Conservation (phyloP, 495 filamentous ascomycete species). For the Thermothielavioides terrestris region DNA sequence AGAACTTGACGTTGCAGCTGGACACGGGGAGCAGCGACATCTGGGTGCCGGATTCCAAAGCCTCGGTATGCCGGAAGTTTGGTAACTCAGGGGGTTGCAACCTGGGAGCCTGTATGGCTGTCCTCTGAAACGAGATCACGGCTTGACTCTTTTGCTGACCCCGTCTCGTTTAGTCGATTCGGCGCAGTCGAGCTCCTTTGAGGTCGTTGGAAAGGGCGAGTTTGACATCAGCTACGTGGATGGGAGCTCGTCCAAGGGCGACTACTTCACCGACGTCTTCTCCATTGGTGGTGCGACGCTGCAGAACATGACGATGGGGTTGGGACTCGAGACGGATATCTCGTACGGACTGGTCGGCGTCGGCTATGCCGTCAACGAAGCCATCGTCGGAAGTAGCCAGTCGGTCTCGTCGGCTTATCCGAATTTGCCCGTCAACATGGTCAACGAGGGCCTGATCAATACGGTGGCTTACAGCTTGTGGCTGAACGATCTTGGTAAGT, state of each 20-base stretch:
- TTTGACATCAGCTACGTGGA: constrained; percentile 91
- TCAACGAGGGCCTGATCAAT: constrained; percentile 61
- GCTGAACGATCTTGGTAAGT: constrained; percentile 64
- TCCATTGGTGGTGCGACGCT: constrained; percentile 58
- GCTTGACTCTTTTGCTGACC: constrained; percentile 5
- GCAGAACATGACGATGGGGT: constrained; percentile 70
- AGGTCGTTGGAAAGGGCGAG: constrained; percentile 49
- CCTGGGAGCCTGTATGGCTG: constrained; percentile 39
- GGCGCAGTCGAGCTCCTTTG: constrained; percentile 57
- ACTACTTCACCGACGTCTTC: constrained; percentile 75
- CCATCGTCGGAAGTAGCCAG: constrained; percentile 45
- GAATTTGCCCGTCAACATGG: constrained; percentile 74
- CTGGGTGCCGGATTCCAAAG: constrained; percentile 63
- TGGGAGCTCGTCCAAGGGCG: constrained; percentile 62
- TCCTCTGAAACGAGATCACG: neutral
- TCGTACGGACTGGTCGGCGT: constrained; percentile 77
- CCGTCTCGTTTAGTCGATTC: constrained; percentile 47
- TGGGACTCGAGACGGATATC: constrained; percentile 64
- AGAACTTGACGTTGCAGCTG: constrained; percentile 58
- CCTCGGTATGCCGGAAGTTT: constrained; percentile 45
- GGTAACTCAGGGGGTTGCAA: constrained; percentile 31
- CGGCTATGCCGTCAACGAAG: constrained; percentile 75
- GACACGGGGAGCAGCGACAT: constrained; percentile 88
- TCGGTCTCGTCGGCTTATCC: constrained; percentile 46
- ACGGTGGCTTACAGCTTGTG: constrained; percentile 83